Evolutionary conservation across 140 eudicot genomes (phyloP), one percentile per base, ranked within the genome.

Genomic region (Flaveria floridana): DNA sequence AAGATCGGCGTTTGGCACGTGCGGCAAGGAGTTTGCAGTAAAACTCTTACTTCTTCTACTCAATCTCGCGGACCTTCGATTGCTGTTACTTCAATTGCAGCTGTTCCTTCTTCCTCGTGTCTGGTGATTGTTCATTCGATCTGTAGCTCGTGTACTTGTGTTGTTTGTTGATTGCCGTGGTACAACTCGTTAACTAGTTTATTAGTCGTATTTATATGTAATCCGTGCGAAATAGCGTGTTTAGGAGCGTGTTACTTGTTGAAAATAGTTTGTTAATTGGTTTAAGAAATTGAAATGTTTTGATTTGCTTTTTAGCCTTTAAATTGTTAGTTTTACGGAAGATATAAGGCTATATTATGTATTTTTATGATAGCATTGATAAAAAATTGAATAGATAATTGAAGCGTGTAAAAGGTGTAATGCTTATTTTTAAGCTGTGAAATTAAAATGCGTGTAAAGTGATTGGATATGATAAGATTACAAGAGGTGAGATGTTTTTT

Each of bases 1-100:
- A 94, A 85, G 76, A 80, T 94, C 72, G 86, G 90, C 61, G 85
- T 94, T 28, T 94, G 99, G 99, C 88, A 88, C 34, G 90, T 94
- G 26, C 96, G 97, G 1, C 96, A 90, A 76, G 99, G 95, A 23
- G 74, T 85, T 56, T 88, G 90, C 74, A 76, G 86, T 59, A 87
- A 88, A 73, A 87, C 91, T 2, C 95, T 94, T 23, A 4, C 91
- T 4, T 86, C 93, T 46, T 75, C 93, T 7, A 56, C 82, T 21
- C 63, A 86, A 62, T 68, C 96, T n/a, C 87, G 85, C 12, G 96
- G 96, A 2, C 94, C 91, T 39, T 83, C 91, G 41, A 83, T 84
- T 16, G 95, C 95, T 37, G 94, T 90, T 70, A 93, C 94, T 23
- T 75, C 96, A 67, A 86, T 93, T 8, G 91, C 91, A 19, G 52